Percentiles rank a stretch among this genome's conserved stretches.
These are phyloP conservation scores for Saururus chinensis DNA, from an alignment of 164 flowering plant genomes.

Conservation along the genomic window DNA sequence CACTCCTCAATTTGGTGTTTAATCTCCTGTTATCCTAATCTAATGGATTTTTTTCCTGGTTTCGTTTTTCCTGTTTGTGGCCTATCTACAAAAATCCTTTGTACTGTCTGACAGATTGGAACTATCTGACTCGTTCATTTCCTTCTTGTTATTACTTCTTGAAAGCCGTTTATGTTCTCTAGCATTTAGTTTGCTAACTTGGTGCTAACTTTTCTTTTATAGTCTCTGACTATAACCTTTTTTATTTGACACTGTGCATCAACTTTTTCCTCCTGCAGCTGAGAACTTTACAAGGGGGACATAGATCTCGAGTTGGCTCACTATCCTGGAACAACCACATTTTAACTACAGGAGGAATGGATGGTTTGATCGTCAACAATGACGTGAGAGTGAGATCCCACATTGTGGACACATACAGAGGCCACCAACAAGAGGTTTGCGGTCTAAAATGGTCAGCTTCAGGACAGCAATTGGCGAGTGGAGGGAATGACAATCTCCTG, in stretches of 20 bases:
- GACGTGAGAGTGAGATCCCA: constrained; percentile 50
- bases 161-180: too few species aligned
- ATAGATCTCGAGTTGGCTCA: constrained; percentile 41
- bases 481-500: constrained; percentile 60
- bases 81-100: too few species aligned
- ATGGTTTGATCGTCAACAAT: constrained; percentile 41
- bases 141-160: not conserved
- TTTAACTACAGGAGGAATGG: constrained; percentile 53
- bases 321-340: constrained; percentile 57
- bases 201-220: too few species aligned
- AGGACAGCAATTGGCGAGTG: constrained; percentile 55
- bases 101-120: too few species aligned
- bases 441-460: constrained; percentile 64
- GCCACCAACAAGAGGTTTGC: constrained; percentile 56
- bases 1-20: not conserved
- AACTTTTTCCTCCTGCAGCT: constrained; percentile 37
- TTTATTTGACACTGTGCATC: not conserved
- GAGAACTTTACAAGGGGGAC: constrained; percentile 44
- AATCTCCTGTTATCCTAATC: not conserved
- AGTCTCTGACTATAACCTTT: not conserved
- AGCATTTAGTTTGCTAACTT: too few species aligned
- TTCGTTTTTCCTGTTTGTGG: not conserved
- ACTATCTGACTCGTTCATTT: not conserved
- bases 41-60: not conserved
- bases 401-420: constrained; percentile 40